Base-by-base conservation (phyloP, 176 grass and related monocot genomes). In the Avena insularis region DNA sequence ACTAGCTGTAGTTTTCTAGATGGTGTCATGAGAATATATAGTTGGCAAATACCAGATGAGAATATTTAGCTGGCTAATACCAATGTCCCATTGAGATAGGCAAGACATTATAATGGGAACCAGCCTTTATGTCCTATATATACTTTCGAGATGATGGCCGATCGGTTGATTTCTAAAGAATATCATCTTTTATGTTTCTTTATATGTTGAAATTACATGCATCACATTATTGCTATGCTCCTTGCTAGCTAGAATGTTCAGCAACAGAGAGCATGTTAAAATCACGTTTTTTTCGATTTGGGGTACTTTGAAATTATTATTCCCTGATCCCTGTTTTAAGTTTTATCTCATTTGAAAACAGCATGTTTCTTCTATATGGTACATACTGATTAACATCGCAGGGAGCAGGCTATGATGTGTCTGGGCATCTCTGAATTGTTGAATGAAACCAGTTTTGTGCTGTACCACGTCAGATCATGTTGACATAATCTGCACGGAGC, bases 1-100 rank as follows among this genome's bases (percentile, higher is more conserved):
- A 76, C 68, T 88, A 91, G 82, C 17, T 80, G 31, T 85, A 91
- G 82, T n/a, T 85, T 57, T 83, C 12, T 84, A 61, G 38, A 20
- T 84, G 29, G 40, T 91, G 85, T 61, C 83, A 77, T 27, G 79
- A 63, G 69, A 58, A 58, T 81, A 63, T 87, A 66, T 84, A 71
- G 84, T 73, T 47, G 17, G 77, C 53, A 90, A 50, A 70, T 71
- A 53, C 71, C 56, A 73, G 47, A 70, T 21, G 48, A 55, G 68
- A 50, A 51, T 71, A 47, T 86, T 79, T 84, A 71, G 84, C 61
- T 46, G 17, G 69, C 53, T 74, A 66, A 62, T 85, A 78, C 82
- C 55, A 56, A 78, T 33, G 35, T 62, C 68, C 62, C 19, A 75
- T 48, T 71, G 20, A 87, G 36, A 79, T 56, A 40, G 48, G 23